Conservation (phyloP, 768 basidiomycete species). For the Cubamyces sp. region DNA sequence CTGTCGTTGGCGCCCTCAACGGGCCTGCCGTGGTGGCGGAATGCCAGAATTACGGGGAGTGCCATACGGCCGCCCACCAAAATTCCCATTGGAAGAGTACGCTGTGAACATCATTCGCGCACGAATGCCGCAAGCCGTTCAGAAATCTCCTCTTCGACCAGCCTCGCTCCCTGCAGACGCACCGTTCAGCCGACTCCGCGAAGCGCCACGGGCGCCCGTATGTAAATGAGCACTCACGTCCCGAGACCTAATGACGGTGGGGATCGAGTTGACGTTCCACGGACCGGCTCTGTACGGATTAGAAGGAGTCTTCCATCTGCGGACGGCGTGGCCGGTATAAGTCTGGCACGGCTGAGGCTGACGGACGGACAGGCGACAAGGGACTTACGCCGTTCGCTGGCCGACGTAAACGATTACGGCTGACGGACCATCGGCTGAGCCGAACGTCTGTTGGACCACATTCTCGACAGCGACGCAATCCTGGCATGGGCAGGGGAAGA, state of each 20-base stretch:
- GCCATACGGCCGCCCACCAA: background rate
- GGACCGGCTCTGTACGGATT: constrained; percentile 66
- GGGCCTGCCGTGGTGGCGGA: background rate
- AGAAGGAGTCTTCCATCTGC: constrained; percentile 66
- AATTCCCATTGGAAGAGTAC: background rate
- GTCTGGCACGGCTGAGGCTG: background rate
- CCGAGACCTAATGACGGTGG: constrained; percentile 65
- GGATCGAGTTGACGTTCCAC: constrained; percentile 62
- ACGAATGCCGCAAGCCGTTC: constrained; percentile 8
- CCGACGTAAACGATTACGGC: constrained; percentile 74
- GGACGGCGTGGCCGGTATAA: constrained; percentile 9
- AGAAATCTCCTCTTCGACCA: constrained; percentile 29
- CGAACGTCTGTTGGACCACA: constrained; percentile 56
- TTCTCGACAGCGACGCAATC: constrained; percentile 70
- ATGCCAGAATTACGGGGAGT: background rate
- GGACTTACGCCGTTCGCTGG: constrained; percentile 59
- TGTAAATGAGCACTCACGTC: constrained; percentile 48
- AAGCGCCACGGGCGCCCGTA: constrained; percentile 1
- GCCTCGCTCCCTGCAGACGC: constrained; percentile 20
- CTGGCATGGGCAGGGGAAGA: constrained; percentile 35
- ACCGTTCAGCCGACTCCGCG: constrained; percentile 2
- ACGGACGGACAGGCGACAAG: background rate
- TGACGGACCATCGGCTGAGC: constrained; percentile 45
- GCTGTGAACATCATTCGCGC: background rate
- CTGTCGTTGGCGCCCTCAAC: background rate